A percentile compares a stretch with the other conserved stretches of the same genome.
phyloP scores from a whole-genome alignment of 129 eudicot genomes.

The Daucus carota region DH1_v3.0 NC_030382.2:44012501-44013000 shows the following conservation, averaged over 20 bases:
- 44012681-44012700: neutral
- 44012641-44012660: neutral
- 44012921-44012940: neutral
- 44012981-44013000: conserved; percentile 82
- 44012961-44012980: conserved; percentile 26
- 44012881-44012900: neutral
- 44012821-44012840: neutral
- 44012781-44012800: neutral
- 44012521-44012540: conserved; percentile 7
- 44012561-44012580: neutral
- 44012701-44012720: neutral
- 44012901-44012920: neutral
- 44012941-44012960: neutral
- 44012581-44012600: neutral
- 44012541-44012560: conserved; percentile 8
- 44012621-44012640: neutral
- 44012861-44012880: neutral
- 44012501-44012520: conserved; percentile 8
- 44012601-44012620: neutral
- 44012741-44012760: neutral
- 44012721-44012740: neutral
- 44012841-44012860: neutral
- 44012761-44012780: neutral
- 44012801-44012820: neutral
- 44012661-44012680: neutral